These are phyloP conservation scores for Sarocladiaceae sp. DNA, from an alignment of 2,329 filamentous ascomycete genomes.

Conservation along the genomic window DNA sequence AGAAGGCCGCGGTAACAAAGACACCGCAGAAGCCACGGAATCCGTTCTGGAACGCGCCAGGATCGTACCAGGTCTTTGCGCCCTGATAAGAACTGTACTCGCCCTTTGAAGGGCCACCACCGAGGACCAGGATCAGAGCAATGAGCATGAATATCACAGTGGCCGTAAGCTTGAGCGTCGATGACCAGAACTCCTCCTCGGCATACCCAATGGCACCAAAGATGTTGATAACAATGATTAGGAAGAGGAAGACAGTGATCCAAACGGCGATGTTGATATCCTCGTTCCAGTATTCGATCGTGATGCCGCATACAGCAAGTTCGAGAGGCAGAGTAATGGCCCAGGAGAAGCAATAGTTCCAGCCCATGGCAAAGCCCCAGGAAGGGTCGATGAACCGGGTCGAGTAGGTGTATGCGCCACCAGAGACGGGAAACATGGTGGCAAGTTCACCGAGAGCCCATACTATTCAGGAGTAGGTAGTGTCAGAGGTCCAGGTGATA, in stretches of 20 bases:
- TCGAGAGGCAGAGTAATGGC: constrained; percentile 69
- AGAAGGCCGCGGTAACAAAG: constrained; percentile 61
- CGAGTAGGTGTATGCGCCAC: constrained; percentile 78
- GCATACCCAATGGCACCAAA: constrained; percentile 16
- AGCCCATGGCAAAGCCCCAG: constrained; percentile 84
- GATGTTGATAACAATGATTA: constrained; percentile 18
- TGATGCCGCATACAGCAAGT: constrained; percentile 72
- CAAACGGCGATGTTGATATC: constrained; percentile 60
- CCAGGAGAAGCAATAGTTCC: constrained; percentile 49
- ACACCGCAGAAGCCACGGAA: constrained; percentile 63
- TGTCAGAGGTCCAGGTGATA: too few relatives aligned
- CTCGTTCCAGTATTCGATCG: constrained; percentile 66
- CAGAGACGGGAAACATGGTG: constrained; percentile 75
- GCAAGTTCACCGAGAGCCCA: constrained; percentile 73
- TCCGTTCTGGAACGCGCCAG: constrained; percentile 54
- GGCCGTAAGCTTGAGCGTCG: constrained; percentile 45
- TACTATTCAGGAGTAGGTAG: too few relatives aligned
- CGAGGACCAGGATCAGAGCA: constrained; percentile 46
- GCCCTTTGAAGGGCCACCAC: constrained; percentile 42
- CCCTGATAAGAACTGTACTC: constrained; percentile 34
- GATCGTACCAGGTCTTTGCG: constrained; percentile 33
- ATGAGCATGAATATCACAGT: constrained; percentile 54
- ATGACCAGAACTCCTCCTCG: constrained; percentile 42
- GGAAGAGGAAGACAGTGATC: constrained; percentile 67
- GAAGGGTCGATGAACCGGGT: constrained; percentile 81